phyloP scores from a whole-genome alignment of 495 filamentous ascomycete genomes.

The Neurospora sp. region DNA sequence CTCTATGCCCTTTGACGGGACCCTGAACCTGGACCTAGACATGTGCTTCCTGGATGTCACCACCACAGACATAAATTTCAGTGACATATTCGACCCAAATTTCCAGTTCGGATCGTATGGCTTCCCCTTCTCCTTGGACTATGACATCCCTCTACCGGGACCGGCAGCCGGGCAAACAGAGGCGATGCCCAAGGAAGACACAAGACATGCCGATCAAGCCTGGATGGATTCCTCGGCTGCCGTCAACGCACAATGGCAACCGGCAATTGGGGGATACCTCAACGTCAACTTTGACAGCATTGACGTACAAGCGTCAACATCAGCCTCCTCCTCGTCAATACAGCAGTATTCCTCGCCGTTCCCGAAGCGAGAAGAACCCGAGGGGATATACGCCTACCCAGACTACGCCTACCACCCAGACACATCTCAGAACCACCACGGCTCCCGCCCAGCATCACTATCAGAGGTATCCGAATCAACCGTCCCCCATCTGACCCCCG shows the following conservation, averaged over 20 bases:
- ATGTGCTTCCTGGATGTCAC: slow-evolving; percentile 26
- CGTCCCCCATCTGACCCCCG: background rate
- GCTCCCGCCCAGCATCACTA: background rate
- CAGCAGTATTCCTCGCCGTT: background rate
- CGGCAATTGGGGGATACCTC: background rate
- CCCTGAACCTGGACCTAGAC: slow-evolving; percentile 21
- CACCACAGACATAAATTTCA: slow-evolving; percentile 20
- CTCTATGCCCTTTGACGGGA: slow-evolving; percentile 12
- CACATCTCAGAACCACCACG: background rate
- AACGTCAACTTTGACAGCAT: background rate
- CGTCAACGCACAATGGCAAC: background rate
- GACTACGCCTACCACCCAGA: background rate
- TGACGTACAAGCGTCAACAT: background rate
- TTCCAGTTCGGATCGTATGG: background rate
- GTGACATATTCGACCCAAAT: slow-evolving; percentile 17
- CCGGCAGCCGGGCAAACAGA: background rate
- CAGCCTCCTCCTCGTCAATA: background rate
- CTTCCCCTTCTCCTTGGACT: background rate
- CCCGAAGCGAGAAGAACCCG: background rate
- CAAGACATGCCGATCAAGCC: background rate
- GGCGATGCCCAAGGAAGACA: background rate
- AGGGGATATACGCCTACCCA: background rate
- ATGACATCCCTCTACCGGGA: background rate
- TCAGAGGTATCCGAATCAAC: background rate
- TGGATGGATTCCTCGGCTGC: background rate